These are phyloP conservation scores for Suillus cothurnatus DNA, from an alignment of 768 basidiomycete species.

Conservation along the genomic window DNA sequence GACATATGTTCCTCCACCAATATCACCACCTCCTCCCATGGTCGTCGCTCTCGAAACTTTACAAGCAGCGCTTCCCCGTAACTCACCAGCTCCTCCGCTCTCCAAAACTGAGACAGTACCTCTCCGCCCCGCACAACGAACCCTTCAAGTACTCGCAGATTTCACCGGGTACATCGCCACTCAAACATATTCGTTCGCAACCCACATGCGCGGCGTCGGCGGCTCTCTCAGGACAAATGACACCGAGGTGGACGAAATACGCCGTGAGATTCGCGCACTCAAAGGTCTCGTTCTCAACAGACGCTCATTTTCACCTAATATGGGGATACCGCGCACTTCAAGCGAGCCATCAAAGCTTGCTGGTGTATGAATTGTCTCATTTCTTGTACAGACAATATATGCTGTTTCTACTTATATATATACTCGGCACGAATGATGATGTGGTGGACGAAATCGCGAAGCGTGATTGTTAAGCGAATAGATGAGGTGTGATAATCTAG, in stretches of 20 bases:
- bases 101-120: slow-evolving; percentile 16
- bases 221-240: slow-evolving; percentile 21
- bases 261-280: slow-evolving; percentile 72
- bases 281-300: slow-evolving; percentile 81
- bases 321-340: slow-evolving; percentile 11
- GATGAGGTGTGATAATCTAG: background rate
- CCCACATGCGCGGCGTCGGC: slow-evolving; percentile 19
- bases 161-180: slow-evolving; percentile 81
- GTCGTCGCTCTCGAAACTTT: slow-evolving; percentile 24
- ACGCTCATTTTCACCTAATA: slow-evolving; percentile 37
- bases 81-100: slow-evolving; percentile 16
- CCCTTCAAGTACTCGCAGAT: slow-evolving; percentile 65
- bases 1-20: slow-evolving; percentile 38
- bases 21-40: slow-evolving; percentile 31
- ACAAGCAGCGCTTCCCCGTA: slow-evolving; percentile 23
- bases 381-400: background rate
- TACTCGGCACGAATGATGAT: background rate
- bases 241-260: slow-evolving; percentile 66
- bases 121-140: slow-evolving; percentile 53
- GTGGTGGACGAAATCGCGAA: background rate
- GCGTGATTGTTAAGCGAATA: background rate
- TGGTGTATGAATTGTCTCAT: background rate
- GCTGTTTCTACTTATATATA: background rate
- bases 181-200: slow-evolving; percentile 55
- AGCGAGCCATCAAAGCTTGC: slow-evolving; percentile 11